Conservation (phyloP, 2,329 filamentous ascomycete genomes). For the Pezizomycotina sp. region DNA sequence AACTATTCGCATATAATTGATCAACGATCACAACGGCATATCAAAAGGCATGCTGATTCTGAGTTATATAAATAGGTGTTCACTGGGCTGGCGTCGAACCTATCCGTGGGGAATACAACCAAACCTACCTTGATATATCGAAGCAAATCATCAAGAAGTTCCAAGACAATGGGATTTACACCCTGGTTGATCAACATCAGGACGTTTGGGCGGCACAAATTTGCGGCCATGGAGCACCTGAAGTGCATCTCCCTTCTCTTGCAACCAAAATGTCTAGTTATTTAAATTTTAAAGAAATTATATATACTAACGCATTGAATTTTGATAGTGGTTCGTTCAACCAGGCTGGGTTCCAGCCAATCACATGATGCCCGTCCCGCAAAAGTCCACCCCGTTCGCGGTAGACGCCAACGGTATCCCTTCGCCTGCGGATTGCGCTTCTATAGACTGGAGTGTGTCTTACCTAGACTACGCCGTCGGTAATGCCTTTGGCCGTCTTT, state of each 20-base stretch:
- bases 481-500: conserved; percentile 16
- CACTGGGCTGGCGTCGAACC: conserved; percentile 19
- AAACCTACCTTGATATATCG: conserved; percentile 17
- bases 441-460: conserved; percentile 13
- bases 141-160: conserved; percentile 16
- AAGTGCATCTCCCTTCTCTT: conserved; percentile 3
- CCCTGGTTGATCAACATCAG: conserved; percentile 16
- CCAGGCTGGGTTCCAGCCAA: conserved; percentile 10
- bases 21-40: too few species aligned
- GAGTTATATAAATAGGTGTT: conserved; percentile 7
- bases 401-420: conserved; percentile 11
- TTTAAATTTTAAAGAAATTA: not conserved
- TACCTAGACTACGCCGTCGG: conserved; percentile 15
- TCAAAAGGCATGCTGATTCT: too few species aligned
- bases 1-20: too few species aligned
- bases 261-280: not conserved
- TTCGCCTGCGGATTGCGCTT: conserved; percentile 13
- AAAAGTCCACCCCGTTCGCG: conserved; percentile 12
- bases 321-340: conserved; percentile 17
- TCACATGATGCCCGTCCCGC: conserved; percentile 15
- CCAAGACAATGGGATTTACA: conserved; percentile 17
- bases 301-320: not conserved
- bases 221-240: conserved; percentile 15
- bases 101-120: conserved; percentile 10
- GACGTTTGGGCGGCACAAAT: conserved; percentile 17